These are phyloP conservation scores for Magnusiomyces sp. DNA, from an alignment of 1,139 yeast species.

Conservation along the genomic window DNA sequence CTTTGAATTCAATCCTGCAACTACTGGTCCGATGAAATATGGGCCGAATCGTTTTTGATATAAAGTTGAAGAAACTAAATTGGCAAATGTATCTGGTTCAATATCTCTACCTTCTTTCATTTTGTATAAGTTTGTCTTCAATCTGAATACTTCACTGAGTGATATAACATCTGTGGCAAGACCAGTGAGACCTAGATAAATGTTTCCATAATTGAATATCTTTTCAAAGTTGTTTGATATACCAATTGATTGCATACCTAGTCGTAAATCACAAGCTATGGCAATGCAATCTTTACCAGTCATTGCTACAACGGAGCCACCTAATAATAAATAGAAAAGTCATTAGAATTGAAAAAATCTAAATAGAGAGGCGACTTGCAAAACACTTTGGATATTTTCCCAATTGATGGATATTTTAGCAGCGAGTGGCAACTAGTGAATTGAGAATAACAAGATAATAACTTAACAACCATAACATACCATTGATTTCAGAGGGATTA, in stretches of 20 bases:
- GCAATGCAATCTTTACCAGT: constrained; percentile 97
- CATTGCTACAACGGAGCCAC: constrained; percentile 98
- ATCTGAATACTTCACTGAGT: constrained; percentile 67
- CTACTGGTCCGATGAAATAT: constrained; percentile 92
- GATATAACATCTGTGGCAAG: constrained; percentile 91
- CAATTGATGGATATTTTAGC: not conserved
- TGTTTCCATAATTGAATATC: constrained; percentile 67
- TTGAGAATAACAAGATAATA: not conserved
- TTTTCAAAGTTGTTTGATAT: constrained; percentile 89
- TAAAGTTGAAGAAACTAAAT: constrained; percentile 79
- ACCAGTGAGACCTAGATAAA: constrained; percentile 87
- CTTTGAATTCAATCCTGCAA: constrained; percentile 85
- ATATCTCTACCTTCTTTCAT: constrained; percentile 84
- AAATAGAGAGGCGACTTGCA: too few species aligned
- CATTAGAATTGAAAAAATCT: not conserved
- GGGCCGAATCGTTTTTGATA: constrained; percentile 92
- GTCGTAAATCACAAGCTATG: constrained; percentile 88
- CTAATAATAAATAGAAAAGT: constrained; percentile 25
- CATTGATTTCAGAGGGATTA: constrained; percentile 30
- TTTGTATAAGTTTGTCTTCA: constrained; percentile 81
- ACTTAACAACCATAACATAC: constrained; percentile 18
- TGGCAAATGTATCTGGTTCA: constrained; percentile 91
- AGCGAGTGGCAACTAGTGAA: not conserved
- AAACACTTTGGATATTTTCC: too few species aligned
- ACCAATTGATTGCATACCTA: constrained; percentile 91